Base-by-base conservation (phyloP, 345 rosid species). In the Heritiera littoralis region DNA sequence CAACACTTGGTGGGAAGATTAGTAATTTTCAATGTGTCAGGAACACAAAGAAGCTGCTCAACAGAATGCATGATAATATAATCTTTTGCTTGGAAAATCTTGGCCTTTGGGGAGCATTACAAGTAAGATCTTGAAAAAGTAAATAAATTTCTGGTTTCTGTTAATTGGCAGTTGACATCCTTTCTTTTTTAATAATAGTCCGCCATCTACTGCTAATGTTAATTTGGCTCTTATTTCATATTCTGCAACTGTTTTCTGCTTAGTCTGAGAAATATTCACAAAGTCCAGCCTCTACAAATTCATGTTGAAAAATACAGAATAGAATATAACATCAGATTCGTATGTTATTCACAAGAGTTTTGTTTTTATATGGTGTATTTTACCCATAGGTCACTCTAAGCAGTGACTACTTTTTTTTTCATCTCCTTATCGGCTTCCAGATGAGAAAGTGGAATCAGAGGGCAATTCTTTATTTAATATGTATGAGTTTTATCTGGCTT, bases 91-190 rank as follows among this genome's bases (percentile, higher is more conserved):
- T 88, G 84, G 84, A 90, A 79, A 90, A 84, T 74, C 93, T 95
- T 79, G 98, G 98, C 82, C 80, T 95, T 63, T 90, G 87, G 85
- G 98, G 98, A 82, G 98, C 94, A 79, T 75, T 84, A 72, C 92
- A 88, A 82, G 98, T 95, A 82, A 81, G 87, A 73, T 77, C 60
- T 80, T 82, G 43, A 56, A 56, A 69, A 49, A 66, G 74, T 74
- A 65, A 80, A 51, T 55, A 20, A 79, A 52, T 74, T 32, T 76
- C 51, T 59, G 71, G 67, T 55, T 80, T 72, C 56, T 69, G 40
- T 14, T 61, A 54, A 17, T 72, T 72, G 28, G 46, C 45, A 32
- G 59, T 72, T 52, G 46, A 18, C 61, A 52, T 4, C 61, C 41
- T 28, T 28, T 49, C 59, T 38, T 30, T 11, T 70, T 35, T 38